These are phyloP conservation scores for Trypanosoma platydactyli DNA, from an alignment of 208 protist species.

Conservation along the genomic window DNA sequence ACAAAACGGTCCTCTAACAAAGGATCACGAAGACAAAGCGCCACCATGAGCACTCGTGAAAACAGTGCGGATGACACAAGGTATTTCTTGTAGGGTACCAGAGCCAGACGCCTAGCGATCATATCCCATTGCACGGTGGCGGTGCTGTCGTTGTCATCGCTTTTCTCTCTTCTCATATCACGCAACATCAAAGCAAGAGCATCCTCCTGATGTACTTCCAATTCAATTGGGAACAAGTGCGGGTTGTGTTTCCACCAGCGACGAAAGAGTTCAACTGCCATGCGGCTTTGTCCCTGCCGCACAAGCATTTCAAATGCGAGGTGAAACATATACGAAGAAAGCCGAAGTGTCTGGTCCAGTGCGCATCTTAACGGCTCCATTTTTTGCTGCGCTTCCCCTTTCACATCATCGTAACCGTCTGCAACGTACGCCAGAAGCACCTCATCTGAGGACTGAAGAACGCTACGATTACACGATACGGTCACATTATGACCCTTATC, in stretches of 20 bases:
- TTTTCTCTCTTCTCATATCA: background rate
- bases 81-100: conserved; percentile 38
- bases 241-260: conserved; percentile 80
- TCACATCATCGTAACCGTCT: background rate
- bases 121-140: conserved; percentile 3
- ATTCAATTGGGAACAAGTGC: conserved; percentile 56
- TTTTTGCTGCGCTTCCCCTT: background rate
- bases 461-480: background rate
- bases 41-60: conserved; percentile 48
- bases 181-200: conserved; percentile 15
- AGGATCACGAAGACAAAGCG: conserved; percentile 23
- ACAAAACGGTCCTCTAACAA: conserved; percentile 26
- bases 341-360: conserved; percentile 32
- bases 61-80: conserved; percentile 44
- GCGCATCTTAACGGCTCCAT: conserved; percentile 7
- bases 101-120: conserved; percentile 25
- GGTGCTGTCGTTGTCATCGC: background rate
- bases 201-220: conserved; percentile 34
- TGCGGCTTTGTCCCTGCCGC: conserved; percentile 15
- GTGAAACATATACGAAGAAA: conserved; percentile 60
- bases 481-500: background rate
- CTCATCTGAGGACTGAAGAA: conserved; percentile 5
- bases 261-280: conserved; percentile 56
- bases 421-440: conserved; percentile 2
- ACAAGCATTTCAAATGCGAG: conserved; percentile 50